Evolutionary conservation across 768 basidiomycete species (phyloP), one percentile per base, ranked within the genome.

Genomic region (Leccinum sublutescens): DNA sequence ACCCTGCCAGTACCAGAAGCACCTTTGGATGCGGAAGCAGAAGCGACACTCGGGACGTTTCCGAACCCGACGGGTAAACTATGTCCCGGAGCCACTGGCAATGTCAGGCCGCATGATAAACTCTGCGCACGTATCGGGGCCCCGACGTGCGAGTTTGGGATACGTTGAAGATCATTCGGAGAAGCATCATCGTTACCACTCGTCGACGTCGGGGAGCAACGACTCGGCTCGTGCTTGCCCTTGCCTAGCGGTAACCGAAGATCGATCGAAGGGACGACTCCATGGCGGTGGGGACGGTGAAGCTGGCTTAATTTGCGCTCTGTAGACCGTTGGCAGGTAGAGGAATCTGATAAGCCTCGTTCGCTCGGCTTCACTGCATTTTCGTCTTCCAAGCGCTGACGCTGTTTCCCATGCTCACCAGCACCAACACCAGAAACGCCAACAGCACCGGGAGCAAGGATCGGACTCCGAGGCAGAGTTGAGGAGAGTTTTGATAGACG

Each of bases 81-180:
- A 31, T 31, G 25, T 7, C 40, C 40, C 40, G 40, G 40, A 43
- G 9, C 40, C n/a, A 5, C n/a, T 43, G 38, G 38, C 9, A 40
- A n/a, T 40, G 40, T 43, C 40, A 43, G 17, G 40, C n/a, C 17
- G n/a, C n/a, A 47, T 29, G 59, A 47, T 45, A 66, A 15, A 52
- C 67, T 56, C 19, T 54, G 60, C 52, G 68, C 48, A 34, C 63
- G 57, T 15, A 53, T 54, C 23, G 66, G 61, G 2, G 53, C 7
- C 17, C 3, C 38, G 7, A 40, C 38, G 29, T 54, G 56, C 14
- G 54, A 38, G 19, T 55, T 43, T 43, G 17, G n/a, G 2, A n/a
- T 17, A 9, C 2, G 47, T 23, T 23, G 68, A 55, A 56, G 57
- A 71, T 71, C 69, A 40, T 52, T 64, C 27, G 60, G 58, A 71